These are phyloP conservation scores for Trebouxia gelatinosa DNA, from an alignment of 163 green algal genomes.

Conservation along the genomic window DNA sequence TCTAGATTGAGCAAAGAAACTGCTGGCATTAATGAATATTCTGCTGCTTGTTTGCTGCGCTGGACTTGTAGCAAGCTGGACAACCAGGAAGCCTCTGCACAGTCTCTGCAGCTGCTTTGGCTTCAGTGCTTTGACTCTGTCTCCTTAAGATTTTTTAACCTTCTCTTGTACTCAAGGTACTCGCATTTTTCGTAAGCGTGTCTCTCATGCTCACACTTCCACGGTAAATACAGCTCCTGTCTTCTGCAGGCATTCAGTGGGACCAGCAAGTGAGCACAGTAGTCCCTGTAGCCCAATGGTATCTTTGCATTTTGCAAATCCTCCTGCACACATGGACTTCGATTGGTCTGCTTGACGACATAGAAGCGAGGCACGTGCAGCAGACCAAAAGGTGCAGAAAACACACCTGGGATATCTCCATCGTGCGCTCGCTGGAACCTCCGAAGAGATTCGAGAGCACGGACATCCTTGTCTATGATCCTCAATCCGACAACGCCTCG, in stretches of 20 bases:
- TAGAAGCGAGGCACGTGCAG: too few species aligned
- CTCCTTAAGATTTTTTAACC: constrained; percentile 34
- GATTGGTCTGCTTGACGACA: too few species aligned
- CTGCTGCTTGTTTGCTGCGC: too few species aligned
- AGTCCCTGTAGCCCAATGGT: constrained; percentile 81
- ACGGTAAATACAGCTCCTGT: constrained; percentile 73
- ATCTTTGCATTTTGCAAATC: constrained; percentile 85
- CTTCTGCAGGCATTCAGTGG: constrained; percentile 92
- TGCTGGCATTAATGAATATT: too few species aligned
- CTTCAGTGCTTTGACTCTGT: neutral
- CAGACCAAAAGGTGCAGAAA: too few species aligned
- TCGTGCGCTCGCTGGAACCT: constrained; percentile 17
- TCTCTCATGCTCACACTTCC: constrained; percentile 87
- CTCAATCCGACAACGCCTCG: too few species aligned
- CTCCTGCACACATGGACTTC: constrained; percentile 79
- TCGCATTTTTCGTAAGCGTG: constrained; percentile 97
- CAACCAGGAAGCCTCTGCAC: too few species aligned
- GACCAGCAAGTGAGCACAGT: constrained; percentile 91
- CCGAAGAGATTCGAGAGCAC: too few species aligned
- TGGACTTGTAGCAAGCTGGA: too few species aligned
- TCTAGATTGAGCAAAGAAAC: too few species aligned
- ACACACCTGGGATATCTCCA: constrained; percentile 36
- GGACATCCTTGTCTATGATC: too few species aligned
- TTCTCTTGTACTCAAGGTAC: constrained; percentile 89
- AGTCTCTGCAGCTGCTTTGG: too few species aligned